Evolutionary conservation across 768 basidiomycete species (phyloP).

Genomic region (Calocera viscosa): DNA sequence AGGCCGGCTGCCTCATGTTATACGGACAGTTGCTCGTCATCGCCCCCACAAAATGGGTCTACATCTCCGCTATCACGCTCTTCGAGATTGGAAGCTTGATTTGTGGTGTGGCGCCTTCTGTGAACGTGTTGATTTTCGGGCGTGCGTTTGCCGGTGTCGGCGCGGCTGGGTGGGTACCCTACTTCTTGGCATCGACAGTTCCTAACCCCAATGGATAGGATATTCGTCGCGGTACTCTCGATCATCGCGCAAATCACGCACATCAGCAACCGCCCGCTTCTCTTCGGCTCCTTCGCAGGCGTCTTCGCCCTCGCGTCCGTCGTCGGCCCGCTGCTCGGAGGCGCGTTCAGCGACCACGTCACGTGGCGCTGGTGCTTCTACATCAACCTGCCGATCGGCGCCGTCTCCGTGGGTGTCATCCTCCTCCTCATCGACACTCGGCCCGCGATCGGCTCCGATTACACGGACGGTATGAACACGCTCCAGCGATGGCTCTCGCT

Average conservation of each 20-base stretch:
- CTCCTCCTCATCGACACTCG: constrained; percentile 15
- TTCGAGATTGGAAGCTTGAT: constrained; percentile 19
- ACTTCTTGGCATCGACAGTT: background rate
- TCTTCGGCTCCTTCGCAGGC: constrained; percentile 8
- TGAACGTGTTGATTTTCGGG: constrained; percentile 31
- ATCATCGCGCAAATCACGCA: constrained; percentile 19
- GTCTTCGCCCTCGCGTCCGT: constrained; percentile 35
- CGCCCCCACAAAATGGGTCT: constrained; percentile 24
- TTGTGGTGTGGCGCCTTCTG: constrained; percentile 18
- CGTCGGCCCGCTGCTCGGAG: constrained; percentile 38
- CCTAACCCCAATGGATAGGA: background rate
- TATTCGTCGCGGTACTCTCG: constrained; percentile 18
- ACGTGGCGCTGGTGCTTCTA: constrained; percentile 40
- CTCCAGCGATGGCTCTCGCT: constrained; percentile 18
- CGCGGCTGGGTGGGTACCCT: constrained; percentile 9
- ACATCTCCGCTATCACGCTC: constrained; percentile 10
- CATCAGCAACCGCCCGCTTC: constrained; percentile 13
- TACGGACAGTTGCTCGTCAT: constrained; percentile 24
- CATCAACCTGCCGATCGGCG: constrained; percentile 26
- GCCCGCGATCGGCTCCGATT: constrained; percentile 17
- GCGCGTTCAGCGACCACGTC: constrained; percentile 34
- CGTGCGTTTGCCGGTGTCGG: constrained; percentile 16
- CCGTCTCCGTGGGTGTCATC: constrained; percentile 17
- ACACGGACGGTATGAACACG: constrained; percentile 13
- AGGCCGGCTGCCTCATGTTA: constrained; percentile 15